phyloP scores from a whole-genome alignment of 2,329 filamentous ascomycete genomes.

The Sporothrix brasiliensis region DNA sequence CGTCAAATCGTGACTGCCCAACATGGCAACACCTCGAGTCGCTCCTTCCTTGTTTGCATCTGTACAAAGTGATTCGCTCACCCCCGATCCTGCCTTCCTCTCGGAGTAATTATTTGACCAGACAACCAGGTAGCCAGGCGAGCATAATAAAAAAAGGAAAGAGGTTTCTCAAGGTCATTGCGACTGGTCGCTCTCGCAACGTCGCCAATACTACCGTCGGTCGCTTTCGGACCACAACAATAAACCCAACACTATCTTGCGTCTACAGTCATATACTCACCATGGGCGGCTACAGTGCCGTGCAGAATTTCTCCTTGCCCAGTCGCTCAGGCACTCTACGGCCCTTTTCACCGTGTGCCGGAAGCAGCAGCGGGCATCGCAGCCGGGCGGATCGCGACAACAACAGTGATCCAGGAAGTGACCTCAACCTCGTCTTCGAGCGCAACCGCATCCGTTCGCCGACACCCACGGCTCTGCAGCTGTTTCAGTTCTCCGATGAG shows the following conservation, averaged over 20 bases:
- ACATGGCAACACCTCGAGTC: not conserved
- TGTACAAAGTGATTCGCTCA: not conserved
- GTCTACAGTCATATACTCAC: not conserved
- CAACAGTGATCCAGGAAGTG: not conserved
- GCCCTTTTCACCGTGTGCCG: conserved; percentile 25
- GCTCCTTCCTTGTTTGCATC: conserved; percentile 19
- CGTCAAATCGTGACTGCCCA: not conserved
- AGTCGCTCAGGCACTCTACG: conserved; percentile 25
- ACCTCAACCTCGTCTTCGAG: conserved; percentile 4
- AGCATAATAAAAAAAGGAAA: not conserved
- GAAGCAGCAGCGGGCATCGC: not conserved
- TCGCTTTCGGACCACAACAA: not conserved
- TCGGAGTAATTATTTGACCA: not conserved
- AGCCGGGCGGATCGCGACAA: not conserved
- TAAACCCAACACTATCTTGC: not conserved
- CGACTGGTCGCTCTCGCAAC: not conserved
- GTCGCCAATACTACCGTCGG: not conserved
- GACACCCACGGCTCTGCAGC: conserved; percentile 21
- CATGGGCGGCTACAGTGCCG: conserved; percentile 29
- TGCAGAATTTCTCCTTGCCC: conserved; percentile 35
- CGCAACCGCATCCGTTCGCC: conserved; percentile 21
- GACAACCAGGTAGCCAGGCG: not conserved
- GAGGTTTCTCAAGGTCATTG: not conserved
- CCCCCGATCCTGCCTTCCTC: not conserved
- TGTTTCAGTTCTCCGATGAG: conserved; percentile 30